phyloP scores from a whole-genome alignment of 495 filamentous ascomycete species.

The Xylaria sp. region DNA sequence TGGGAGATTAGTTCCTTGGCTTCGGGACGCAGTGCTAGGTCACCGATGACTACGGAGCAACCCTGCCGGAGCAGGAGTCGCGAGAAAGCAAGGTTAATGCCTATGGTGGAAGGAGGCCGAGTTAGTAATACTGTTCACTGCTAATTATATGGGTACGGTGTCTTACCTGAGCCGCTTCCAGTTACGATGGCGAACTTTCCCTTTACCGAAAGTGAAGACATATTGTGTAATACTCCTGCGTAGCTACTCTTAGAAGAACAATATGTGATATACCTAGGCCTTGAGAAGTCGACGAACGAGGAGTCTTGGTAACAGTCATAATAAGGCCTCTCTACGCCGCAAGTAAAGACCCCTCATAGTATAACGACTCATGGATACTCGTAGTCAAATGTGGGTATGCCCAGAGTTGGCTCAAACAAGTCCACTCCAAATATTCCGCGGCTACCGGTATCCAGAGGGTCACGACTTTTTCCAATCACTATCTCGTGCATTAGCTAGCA shows the following conservation, averaged over 20 bases:
- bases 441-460: background rate
- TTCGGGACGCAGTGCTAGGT: conserved; percentile 69
- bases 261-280: background rate
- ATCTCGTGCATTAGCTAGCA: background rate
- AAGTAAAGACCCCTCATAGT: background rate
- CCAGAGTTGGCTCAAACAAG: background rate
- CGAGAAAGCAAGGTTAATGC: conserved; percentile 68
- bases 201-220: conserved; percentile 44
- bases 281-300: background rate
- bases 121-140: background rate
- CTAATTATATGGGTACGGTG: background rate
- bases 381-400: background rate
- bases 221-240: background rate
- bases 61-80: conserved; percentile 61
- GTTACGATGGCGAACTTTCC: conserved; percentile 74
- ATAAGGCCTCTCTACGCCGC: background rate
- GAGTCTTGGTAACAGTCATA: too few species aligned
- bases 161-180: conserved; percentile 71
- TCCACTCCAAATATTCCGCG: background rate
- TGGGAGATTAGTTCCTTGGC: conserved; percentile 63
- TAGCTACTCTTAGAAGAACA: background rate
- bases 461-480: background rate
- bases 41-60: conserved; percentile 72
- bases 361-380: background rate
- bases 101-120: conserved; percentile 36